Evolutionary conservation across 345 rosid species (phyloP).

Genomic region (Isatis tinctoria): DNA sequence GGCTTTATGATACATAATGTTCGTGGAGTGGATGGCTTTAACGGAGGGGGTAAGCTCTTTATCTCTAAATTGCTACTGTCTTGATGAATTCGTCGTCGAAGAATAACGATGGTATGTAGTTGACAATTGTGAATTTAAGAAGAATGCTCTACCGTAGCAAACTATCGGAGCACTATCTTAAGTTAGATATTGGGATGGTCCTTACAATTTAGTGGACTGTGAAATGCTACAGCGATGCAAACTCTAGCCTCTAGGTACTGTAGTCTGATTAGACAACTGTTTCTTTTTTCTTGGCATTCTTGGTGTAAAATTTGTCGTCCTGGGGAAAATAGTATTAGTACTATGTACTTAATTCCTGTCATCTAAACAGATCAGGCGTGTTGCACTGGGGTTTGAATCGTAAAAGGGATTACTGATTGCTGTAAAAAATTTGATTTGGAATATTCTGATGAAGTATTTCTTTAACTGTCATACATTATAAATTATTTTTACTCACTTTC

Average conservation of each 20-base stretch:
- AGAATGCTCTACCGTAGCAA: constrained; percentile 4
- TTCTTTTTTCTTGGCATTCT: background rate
- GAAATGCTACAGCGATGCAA: constrained; percentile 11
- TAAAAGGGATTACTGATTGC: background rate
- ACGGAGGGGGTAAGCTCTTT: constrained; percentile 50
- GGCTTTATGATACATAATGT: constrained; percentile 50
- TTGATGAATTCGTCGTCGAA: background rate
- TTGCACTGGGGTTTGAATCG: constrained; percentile 4
- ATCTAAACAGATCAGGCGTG: background rate
- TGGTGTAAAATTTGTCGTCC: constrained; percentile 2
- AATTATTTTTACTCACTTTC: background rate
- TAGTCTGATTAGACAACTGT: background rate
- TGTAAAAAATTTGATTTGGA: background rate
- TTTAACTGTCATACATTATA: background rate
- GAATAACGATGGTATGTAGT: constrained; percentile 4
- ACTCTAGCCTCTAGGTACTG: background rate
- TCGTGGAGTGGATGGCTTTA: constrained; percentile 49
- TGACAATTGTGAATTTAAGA: background rate
- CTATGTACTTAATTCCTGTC: background rate
- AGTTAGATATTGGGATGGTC: background rate
- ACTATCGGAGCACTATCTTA: background rate
- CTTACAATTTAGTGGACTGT: background rate
- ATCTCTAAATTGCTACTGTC: constrained; percentile 4
- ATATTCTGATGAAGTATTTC: background rate
- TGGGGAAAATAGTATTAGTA: background rate